These are phyloP conservation scores for Neurospora sp. DNA, from an alignment of 2,329 filamentous ascomycete genomes.

Conservation along the genomic window DNA sequence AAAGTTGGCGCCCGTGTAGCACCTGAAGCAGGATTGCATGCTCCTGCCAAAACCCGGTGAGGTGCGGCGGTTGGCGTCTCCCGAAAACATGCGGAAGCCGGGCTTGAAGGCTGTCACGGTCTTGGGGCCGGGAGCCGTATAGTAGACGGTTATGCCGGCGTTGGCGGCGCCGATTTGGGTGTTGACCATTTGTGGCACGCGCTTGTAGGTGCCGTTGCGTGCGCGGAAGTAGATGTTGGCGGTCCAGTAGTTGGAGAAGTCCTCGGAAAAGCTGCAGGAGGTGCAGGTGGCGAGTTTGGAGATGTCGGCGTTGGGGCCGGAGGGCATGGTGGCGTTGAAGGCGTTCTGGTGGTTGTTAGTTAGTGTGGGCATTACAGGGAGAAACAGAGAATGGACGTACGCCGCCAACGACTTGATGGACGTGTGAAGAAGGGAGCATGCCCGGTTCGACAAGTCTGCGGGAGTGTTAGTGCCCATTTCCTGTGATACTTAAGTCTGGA, in stretches of 20 bases:
- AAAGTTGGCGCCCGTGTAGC: constrained; percentile 16
- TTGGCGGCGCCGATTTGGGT: constrained; percentile 5
- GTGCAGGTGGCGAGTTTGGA: constrained; percentile 10
- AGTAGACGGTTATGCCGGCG: constrained; percentile 11
- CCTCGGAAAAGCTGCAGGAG: constrained; percentile 4
- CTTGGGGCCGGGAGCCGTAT: constrained; percentile 7
- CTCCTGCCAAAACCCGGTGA: neutral
- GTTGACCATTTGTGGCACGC: constrained; percentile 11
- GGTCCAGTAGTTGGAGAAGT: constrained; percentile 13
- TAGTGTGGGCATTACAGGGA: neutral
- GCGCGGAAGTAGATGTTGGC: constrained; percentile 11
- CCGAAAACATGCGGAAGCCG: constrained; percentile 18
- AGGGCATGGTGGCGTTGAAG: constrained; percentile 16
- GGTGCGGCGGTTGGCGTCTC: constrained; percentile 13
- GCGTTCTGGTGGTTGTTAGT: constrained; percentile 1
- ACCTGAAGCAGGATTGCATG: constrained; percentile 13
- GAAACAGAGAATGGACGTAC: constrained; percentile 4
- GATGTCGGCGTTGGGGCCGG: neutral
- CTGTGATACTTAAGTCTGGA: neutral
- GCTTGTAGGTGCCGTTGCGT: constrained; percentile 9
- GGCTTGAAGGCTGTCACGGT: constrained; percentile 9
- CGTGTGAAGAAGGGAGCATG: constrained; percentile 13
- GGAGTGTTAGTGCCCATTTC: neutral
- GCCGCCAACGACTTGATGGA: constrained; percentile 17
- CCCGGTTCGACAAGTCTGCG: constrained; percentile 16